phyloP scores from a whole-genome alignment of 2,329 filamentous ascomycete species.

The Phialophora tarda region DNA sequence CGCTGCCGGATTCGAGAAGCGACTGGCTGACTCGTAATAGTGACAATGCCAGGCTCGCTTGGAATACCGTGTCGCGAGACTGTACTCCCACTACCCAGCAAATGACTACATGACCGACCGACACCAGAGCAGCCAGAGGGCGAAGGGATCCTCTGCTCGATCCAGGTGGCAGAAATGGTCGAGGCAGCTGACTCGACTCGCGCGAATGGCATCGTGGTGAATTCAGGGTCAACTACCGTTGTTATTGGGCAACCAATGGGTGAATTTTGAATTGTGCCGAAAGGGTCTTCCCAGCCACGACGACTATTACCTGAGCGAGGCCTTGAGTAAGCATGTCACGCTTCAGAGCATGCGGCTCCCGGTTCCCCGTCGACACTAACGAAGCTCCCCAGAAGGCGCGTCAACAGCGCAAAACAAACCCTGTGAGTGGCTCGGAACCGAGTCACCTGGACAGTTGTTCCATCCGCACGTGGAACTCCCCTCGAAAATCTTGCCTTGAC shows the following conservation, averaged over 20 bases:
- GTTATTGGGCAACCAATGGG: slow-evolving; percentile 11
- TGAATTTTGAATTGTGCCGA: slow-evolving; percentile 11
- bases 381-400: slow-evolving; percentile 16
- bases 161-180: neutral
- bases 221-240: neutral
- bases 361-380: slow-evolving; percentile 22
- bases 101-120: neutral
- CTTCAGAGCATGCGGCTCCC: slow-evolving; percentile 6
- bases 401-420: slow-evolving; percentile 7
- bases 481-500: slow-evolving; percentile 19
- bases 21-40: slow-evolving; percentile 9
- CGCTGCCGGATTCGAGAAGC: slow-evolving; percentile 1
- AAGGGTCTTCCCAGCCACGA: slow-evolving; percentile 12
- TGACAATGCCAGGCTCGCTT: neutral
- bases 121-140: neutral
- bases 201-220: slow-evolving; percentile 8
- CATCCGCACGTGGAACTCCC: slow-evolving; percentile 19
- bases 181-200: slow-evolving; percentile 19
- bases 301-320: slow-evolving; percentile 2
- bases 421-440: slow-evolving; percentile 11
- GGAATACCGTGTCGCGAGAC: neutral
- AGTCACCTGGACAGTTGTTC: slow-evolving; percentile 21
- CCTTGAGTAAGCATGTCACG: slow-evolving; percentile 19
- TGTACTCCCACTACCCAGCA: neutral
- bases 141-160: neutral